Evolutionary conservation across 345 rosid genomes (phyloP).

Genomic region (Sapria himalayana): DNA sequence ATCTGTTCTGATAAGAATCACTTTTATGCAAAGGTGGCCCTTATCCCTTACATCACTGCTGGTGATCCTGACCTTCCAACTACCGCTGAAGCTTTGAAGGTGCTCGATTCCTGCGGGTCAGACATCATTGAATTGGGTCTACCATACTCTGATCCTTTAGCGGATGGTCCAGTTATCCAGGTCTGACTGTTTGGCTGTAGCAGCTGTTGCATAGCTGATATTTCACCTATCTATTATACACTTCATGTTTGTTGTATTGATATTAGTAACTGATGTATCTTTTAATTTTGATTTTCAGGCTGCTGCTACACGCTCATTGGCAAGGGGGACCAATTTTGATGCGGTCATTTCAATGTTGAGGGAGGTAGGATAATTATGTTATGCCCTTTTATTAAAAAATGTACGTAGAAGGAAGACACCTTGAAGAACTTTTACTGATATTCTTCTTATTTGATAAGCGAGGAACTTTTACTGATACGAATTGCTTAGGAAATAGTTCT

Average conservation of each 20-base stretch:
- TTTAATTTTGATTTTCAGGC: slow-evolving; percentile 49
- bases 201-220: too few species aligned
- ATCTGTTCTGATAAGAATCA: too few species aligned
- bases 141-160: slow-evolving; percentile 80
- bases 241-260: neutral
- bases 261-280: slow-evolving; percentile 4
- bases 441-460: too few species aligned
- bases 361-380: slow-evolving; percentile 27
- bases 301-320: slow-evolving; percentile 70
- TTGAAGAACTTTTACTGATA: too few species aligned
- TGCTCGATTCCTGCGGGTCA: slow-evolving; percentile 54
- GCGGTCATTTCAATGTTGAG: slow-evolving; percentile 47
- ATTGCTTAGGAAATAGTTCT: too few species aligned
- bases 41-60: slow-evolving; percentile 80
- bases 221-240: too few species aligned
- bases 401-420: too few species aligned
- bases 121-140: slow-evolving; percentile 83
- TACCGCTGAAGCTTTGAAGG: slow-evolving; percentile 63
- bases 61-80: slow-evolving; percentile 95
- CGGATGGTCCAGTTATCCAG: slow-evolving; percentile 93
- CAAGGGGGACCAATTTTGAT: slow-evolving; percentile 55
- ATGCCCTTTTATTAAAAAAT: too few species aligned
- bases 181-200: slow-evolving; percentile 12
- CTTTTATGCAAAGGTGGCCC: slow-evolving; percentile 39
- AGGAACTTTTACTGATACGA: too few species aligned